phyloP scores from a whole-genome alignment of 2,329 filamentous ascomycete species.

The Davidsoniella eucalypti region DNA sequence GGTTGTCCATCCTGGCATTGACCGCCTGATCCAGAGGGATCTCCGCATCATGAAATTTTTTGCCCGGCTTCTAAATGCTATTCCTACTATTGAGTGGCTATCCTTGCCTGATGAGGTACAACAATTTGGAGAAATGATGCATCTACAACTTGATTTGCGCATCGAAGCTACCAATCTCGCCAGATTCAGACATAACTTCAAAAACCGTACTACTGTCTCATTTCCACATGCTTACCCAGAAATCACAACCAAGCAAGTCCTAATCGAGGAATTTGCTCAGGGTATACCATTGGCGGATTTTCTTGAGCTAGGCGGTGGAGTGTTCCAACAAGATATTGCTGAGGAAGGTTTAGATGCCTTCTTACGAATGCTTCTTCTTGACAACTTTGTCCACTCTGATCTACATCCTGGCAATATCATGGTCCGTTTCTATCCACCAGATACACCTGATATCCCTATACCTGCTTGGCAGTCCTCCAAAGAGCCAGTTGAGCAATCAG shows the following conservation, averaged over 20 bases:
- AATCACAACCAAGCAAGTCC: constrained; percentile 78
- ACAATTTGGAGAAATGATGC: constrained; percentile 98
- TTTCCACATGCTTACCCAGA: constrained; percentile 90
- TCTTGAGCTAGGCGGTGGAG: constrained; percentile 75
- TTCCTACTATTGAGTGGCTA: constrained; percentile 94
- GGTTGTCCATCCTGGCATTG: constrained; percentile 82
- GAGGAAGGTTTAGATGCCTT: constrained; percentile 93
- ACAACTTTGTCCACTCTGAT: constrained; percentile 96
- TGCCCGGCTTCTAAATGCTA: constrained; percentile 62
- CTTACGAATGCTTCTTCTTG: constrained; percentile 85
- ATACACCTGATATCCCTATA: constrained; percentile 43
- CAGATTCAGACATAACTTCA: constrained; percentile 81
- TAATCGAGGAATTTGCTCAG: constrained; percentile 91
- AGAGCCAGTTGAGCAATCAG: constrained; percentile 27
- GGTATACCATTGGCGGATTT: constrained; percentile 86
- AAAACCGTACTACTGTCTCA: constrained; percentile 77
- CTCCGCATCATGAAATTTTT: constrained; percentile 90
- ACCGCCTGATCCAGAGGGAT: constrained; percentile 78
- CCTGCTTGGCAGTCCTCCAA: constrained; percentile 23
- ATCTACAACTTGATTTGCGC: constrained; percentile 82
- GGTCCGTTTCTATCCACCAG: constrained; percentile 90
- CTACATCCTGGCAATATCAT: constrained; percentile 97
- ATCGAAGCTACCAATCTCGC: constrained; percentile 87
- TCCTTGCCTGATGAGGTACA: constrained; percentile 86
- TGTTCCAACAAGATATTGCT: constrained; percentile 87